phyloP scores from a whole-genome alignment of 768 basidiomycete genomes.

The Pleurotus tuber-regium region DNA sequence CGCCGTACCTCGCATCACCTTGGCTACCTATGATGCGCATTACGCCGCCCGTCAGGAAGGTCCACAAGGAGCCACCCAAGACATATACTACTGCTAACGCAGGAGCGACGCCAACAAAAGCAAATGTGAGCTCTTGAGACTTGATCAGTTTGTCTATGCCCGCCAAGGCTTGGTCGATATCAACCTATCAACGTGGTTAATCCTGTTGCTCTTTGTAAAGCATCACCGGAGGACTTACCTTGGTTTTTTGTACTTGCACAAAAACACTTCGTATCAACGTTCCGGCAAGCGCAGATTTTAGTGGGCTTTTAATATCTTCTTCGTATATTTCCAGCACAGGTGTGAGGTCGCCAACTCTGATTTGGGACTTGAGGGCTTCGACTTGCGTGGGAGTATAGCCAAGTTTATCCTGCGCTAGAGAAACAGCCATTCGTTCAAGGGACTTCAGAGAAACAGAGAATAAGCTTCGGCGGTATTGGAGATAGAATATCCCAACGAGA shows the following conservation, averaged over 20 bases:
- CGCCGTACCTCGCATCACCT: conserved; percentile 55
- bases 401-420: conserved; percentile 81
- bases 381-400: conserved; percentile 63
- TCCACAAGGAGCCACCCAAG: conserved; percentile 47
- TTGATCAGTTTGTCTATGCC: conserved; percentile 94
- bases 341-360: conserved; percentile 81
- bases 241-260: conserved; percentile 94
- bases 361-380: conserved; percentile 57
- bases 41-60: conserved; percentile 45
- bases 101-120: conserved; percentile 94
- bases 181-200: no score
- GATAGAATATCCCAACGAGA: neutral
- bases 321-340: conserved; percentile 87
- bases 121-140: conserved; percentile 94
- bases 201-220: conserved; percentile 7
- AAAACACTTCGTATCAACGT: conserved; percentile 81
- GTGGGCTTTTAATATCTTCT: conserved; percentile 84
- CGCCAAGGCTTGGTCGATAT: conserved; percentile 84
- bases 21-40: conserved; percentile 15
- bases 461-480: neutral
- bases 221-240: conserved; percentile 42
- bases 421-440: conserved; percentile 88
- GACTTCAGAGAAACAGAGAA: conserved; percentile 47
- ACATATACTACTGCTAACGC: conserved; percentile 79
- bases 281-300: conserved; percentile 78